Evolutionary conservation across 306 rosid species (phyloP), one percentile per base, ranked within the genome.

Genomic region (Gastrolobium villosum): DNA sequence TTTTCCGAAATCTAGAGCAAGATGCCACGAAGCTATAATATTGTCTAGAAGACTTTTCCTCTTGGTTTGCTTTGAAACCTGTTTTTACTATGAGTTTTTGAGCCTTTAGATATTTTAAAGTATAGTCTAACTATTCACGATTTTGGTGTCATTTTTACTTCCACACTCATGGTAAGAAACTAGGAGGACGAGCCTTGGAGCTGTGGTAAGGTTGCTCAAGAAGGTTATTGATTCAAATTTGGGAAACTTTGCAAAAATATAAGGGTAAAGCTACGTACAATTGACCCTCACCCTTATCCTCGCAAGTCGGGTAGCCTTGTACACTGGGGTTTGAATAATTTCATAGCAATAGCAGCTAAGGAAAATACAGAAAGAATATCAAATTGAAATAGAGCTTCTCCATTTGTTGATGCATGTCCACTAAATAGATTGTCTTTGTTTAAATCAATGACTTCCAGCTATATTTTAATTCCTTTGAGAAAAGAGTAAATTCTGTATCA

Each of bases 11-110:
- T 55, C 20, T 5, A 54, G 15, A 10, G 53, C 30, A 30, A 26
- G 26, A 50, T 72, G 10, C 50, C 41, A 30, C 26, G 11, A 56
- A 44, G 67, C 8, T 44, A 7, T 6, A 26, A 14, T 37, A 11
- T 15, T 61, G 28, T 35, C 41, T 35, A 11, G 30, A 35, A 35
- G 34, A 37, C 14, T 37, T 71, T 7, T 53, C 45, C 10, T 30
- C 31, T 13, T 39, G 10, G 50, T 71, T 71, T 9, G 76, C 65
- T 14, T 36, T 53, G 76, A 26, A 68, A 14, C 30, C 14, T 34
- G 50, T 4, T 41, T 65, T 4, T 44, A 40, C 54, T 65, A 2
- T 7, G 26, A 34, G 45, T 3, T 32, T 69, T 48, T 32, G 44
- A 34, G 45, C 13, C 35, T 43, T 14, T 49, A 31, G 45, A 69